Evolutionary conservation across 352 stramenopile species (phyloP), one percentile per base, ranked within the genome.

Genomic region (Globisporangium recalcitrans): DNA sequence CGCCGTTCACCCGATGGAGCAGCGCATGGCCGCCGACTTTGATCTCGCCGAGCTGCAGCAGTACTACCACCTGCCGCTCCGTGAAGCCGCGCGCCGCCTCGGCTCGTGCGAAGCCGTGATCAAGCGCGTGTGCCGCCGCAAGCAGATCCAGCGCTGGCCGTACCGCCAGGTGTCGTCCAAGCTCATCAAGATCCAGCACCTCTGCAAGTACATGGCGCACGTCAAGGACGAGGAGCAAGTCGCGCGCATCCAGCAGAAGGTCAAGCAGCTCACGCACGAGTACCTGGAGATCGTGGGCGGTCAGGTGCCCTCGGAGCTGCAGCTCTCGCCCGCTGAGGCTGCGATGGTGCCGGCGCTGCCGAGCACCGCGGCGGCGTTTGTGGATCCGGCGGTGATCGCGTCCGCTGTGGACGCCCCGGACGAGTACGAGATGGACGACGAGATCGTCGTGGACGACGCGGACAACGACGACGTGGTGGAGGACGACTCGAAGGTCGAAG

Each of bases 111-210:
- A 92, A 65, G 85, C 80, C 34, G 83, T 89, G 40, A 80, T 94
- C 66, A 94, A 93, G 75, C 82, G 83, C 54, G 74, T 91, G 16
- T 94, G 85, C 62, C 83, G 85, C 44, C 82, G 78, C 58, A 85
- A 85, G 59, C 78, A 87, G 65, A 91, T 94, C 69, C 77, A 83
- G 66, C 75, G 82, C 53, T 94, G 85, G 85, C 82, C 82, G 4
- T 94, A 94, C 70, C 85, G 85, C 64, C 82, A 94, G 64, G 82
- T 93, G 29, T 89, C 85, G 57, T 82, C 80, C 70, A 90, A 90
- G 70, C 76, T 92, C 61, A 84, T 90, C 68, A 90, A 90, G 79
- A 92, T 92, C 64, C 80, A 92, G 72, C 80, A 90, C 64, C 71
- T 92, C 56, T 90, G 78, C 74, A 92, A 92, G 74, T 92, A 85